Conservation (phyloP, 495 filamentous ascomycete species). For the Bathelium albidoporum region DNA sequence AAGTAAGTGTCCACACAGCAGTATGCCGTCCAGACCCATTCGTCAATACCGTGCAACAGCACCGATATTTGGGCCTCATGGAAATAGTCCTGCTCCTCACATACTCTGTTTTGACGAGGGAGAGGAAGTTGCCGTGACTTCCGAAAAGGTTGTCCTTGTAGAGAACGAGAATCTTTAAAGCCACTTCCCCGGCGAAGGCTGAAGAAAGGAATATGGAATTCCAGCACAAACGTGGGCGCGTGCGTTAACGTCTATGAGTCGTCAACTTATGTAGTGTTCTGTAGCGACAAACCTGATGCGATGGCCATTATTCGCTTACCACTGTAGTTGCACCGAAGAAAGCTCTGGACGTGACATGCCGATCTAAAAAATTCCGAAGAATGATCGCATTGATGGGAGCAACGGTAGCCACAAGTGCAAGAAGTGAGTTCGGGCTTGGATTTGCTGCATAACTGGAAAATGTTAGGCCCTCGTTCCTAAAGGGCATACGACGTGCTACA, state of each 20-base stretch:
- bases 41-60: slow-evolving; percentile 22
- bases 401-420: slow-evolving; percentile 5
- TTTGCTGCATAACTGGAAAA: slow-evolving; percentile 1
- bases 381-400: not conserved
- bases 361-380: slow-evolving; percentile 7
- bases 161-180: not conserved
- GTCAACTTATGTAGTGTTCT: not conserved
- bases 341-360: not conserved
- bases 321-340: not conserved
- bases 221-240: slow-evolving; percentile 16
- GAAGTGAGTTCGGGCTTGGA: not conserved
- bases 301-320: not conserved
- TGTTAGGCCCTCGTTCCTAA: too few species aligned
- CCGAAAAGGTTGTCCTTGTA: slow-evolving; percentile 17
- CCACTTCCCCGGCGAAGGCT: slow-evolving; percentile 15
- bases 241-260: not conserved
- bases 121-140: slow-evolving; percentile 10
- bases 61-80: slow-evolving; percentile 28
- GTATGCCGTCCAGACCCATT: slow-evolving; percentile 27
- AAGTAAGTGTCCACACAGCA: slow-evolving; percentile 25
- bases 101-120: slow-evolving; percentile 1
- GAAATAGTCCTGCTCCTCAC: slow-evolving; percentile 11
- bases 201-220: slow-evolving; percentile 29
- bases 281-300: not conserved
- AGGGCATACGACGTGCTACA: not conserved